Percentiles rank a stretch among this genome's conserved stretches.
phyloP scores from a whole-genome alignment of 805 yeast species.

The Kuraishia ogatae region DNA sequence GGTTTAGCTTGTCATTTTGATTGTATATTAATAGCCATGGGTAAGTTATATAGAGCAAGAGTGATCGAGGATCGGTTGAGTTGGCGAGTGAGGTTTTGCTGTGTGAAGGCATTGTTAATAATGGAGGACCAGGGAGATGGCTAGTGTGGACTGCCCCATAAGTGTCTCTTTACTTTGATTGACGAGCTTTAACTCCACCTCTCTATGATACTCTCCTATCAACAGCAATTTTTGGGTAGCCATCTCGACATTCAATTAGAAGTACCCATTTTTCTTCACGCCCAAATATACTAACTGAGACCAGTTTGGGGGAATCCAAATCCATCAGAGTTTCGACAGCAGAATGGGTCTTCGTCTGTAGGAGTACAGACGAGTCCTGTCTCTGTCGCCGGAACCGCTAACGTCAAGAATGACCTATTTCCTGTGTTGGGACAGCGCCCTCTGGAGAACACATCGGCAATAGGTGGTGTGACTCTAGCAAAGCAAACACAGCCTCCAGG shows the following conservation, averaged over 20 bases:
- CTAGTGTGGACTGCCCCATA: no score
- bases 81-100: no score
- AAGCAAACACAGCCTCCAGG: neutral
- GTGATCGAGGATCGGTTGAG: neutral
- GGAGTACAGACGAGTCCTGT: neutral
- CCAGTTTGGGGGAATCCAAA: neutral
- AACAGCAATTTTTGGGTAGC: no score
- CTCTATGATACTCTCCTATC: no score
- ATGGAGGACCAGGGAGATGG: no score
- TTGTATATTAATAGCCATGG: neutral
- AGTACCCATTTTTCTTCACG: no score
- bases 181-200: no score
- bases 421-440: conserved; percentile 16
- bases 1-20: neutral
- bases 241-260: no score
- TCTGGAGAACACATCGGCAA: conserved; percentile 2
- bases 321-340: neutral
- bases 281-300: neutral
- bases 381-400: neutral
- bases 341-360: neutral
- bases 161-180: no score
- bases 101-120: neutral
- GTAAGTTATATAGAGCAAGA: neutral
- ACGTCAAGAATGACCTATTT: conserved; percentile 14
- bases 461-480: neutral